Evolutionary conservation across 768 basidiomycete species (phyloP), one percentile per base, ranked within the genome.

Genomic region (Tulasnella sp.): DNA sequence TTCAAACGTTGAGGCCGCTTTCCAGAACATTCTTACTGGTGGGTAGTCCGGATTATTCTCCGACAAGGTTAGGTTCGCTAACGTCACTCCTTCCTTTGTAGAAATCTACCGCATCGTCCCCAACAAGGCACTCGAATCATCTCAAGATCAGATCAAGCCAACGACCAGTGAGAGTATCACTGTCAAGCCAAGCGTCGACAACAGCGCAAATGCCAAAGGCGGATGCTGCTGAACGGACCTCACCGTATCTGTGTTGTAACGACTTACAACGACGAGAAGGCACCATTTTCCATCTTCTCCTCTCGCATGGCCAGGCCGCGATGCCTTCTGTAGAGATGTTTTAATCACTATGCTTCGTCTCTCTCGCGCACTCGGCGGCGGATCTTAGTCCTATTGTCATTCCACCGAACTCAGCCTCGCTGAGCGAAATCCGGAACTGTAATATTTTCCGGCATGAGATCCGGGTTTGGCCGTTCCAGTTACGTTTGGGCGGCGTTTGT

Each of bases 21-120:
- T 99, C 91, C 96, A 99, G 85, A 95, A 91, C 78, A 98, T 98
- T 83, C 88, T 99, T 80, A 91, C 93, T 69, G 96, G 96, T 95
- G 37, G 72, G 2, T 29, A 37, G 61, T 29, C 10, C 15, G 57
- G n/a, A 26, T 15, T 40, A 44, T 37, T 10, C 73, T 29, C 42
- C n/a, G 48, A 37, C 20, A 46, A 26, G 23, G 3, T 29, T 11
- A 10, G 57, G 29, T 46, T 39, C n/a, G 40, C 46, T 32, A 40
- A 37, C 76, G 73, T 61, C 23, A 23, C n/a, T 32, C 16, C 42
- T 73, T 29, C 35, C 39, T 77, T 35, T 55, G 70, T 82, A 98
- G 98, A 99, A 81, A 98, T 99, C 84, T 98, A 98, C 88, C 93
- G 92, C 83, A 95, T 98, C 84, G 95, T 96, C 48, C 98, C 97